phyloP scores from a whole-genome alignment of 306 rosid genomes.

The Argentina anserina region DNA sequence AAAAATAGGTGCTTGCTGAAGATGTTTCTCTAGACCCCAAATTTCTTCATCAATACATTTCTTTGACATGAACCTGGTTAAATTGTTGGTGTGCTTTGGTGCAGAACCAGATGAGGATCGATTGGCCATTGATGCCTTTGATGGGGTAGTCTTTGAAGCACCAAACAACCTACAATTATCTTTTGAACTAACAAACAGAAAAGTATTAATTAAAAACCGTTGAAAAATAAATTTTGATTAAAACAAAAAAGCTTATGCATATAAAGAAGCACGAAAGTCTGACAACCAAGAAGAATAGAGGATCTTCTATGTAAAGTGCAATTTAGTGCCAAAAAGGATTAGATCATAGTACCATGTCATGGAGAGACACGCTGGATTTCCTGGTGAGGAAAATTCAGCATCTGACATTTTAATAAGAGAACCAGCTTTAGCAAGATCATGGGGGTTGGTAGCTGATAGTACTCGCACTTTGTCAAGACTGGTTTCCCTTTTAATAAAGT shows the following conservation, averaged over 20 bases:
- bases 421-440: slow-evolving; percentile 65
- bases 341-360: background rate
- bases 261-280: background rate
- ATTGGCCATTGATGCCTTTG: background rate
- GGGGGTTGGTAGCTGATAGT: slow-evolving; percentile 50
- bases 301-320: background rate
- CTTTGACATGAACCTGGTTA: background rate
- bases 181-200: background rate
- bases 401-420: slow-evolving; percentile 41
- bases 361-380: slow-evolving; percentile 76
- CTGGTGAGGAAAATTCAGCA: slow-evolving; percentile 84
- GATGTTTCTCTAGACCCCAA: background rate
- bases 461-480: slow-evolving; percentile 66
- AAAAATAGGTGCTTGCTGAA: too few relatives aligned
- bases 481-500: slow-evolving; percentile 71
- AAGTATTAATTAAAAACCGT: background rate
- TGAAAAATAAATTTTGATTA: background rate
- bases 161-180: background rate
- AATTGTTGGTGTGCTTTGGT: background rate
- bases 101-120: background rate
- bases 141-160: background rate
- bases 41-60: background rate
- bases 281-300: background rate
- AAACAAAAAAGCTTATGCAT: background rate
- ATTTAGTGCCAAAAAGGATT: background rate